A percentile compares a stretch with the other conserved stretches of the same genome.
Evolutionary conservation across 2,329 filamentous ascomycete species (phyloP).

Genomic region (Apiospora marii): DNA sequence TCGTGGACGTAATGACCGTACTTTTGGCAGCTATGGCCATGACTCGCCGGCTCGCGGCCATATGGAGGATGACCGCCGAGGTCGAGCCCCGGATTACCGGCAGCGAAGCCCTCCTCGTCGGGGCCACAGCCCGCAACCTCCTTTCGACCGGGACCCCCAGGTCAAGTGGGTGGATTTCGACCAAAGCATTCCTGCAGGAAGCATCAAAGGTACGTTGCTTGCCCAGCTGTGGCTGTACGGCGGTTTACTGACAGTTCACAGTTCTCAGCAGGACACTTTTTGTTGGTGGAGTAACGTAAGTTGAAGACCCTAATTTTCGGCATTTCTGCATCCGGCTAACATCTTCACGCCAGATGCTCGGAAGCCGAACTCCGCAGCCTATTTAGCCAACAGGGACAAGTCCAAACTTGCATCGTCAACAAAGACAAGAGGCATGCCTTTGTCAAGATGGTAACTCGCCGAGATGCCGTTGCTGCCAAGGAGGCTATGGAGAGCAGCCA

Average conservation of each 20-base stretch:
- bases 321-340: slow-evolving; percentile 23
- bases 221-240: neutral
- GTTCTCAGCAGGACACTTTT: slow-evolving; percentile 95
- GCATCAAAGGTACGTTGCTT: slow-evolving; percentile 72
- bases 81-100: slow-evolving; percentile 75
- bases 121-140: slow-evolving; percentile 68
- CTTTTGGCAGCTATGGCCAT: slow-evolving; percentile 76
- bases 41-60: slow-evolving; percentile 67
- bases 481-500: slow-evolving; percentile 85
- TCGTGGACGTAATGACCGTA: slow-evolving; percentile 71
- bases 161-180: slow-evolving; percentile 85
- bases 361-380: slow-evolving; percentile 83
- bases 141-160: slow-evolving; percentile 45
- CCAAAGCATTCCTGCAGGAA: slow-evolving; percentile 72
- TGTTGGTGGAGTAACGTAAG: slow-evolving; percentile 91
- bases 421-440: slow-evolving; percentile 98
- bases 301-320: slow-evolving; percentile 37
- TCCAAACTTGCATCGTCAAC: slow-evolving; percentile 98
- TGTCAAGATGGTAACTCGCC: slow-evolving; percentile 95
- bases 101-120: slow-evolving; percentile 84
- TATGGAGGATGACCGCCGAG: slow-evolving; percentile 62
- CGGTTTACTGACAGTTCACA: slow-evolving; percentile 33
- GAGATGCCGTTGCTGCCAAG: slow-evolving; percentile 84
- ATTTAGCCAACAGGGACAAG: slow-evolving; percentile 82
- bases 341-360: slow-evolving; percentile 60